Evolutionary conservation across 164 flowering plant genomes (phyloP).

Genomic region (Nelumbo lutea): DNA sequence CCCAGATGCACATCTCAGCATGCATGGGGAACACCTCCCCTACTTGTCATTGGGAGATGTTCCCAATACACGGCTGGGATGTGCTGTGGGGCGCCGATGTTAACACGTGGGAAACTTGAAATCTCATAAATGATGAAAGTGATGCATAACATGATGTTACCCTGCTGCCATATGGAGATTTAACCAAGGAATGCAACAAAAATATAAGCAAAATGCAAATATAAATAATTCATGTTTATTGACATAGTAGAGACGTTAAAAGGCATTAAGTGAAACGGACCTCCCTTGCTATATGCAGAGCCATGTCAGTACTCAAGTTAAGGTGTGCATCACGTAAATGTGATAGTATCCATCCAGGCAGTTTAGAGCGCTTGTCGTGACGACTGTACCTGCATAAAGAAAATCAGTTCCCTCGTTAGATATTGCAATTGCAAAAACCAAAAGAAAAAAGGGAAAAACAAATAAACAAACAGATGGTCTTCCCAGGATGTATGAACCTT

Average conservation of each 20-base stretch:
- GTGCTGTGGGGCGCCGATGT: no score
- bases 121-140: no score
- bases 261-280: constrained; percentile 26
- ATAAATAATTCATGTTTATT: background rate
- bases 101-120: no score
- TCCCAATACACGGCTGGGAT: no score
- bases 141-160: background rate
- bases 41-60: no score
- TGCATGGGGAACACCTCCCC: no score
- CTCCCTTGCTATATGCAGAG: constrained; percentile 91
- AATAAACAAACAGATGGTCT: background rate
- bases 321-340: constrained; percentile 90
- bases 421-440: background rate
- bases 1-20: no score
- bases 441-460: background rate
- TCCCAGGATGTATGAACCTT: background rate
- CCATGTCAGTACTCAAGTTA: constrained; percentile 98
- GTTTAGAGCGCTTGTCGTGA: constrained; percentile 93
- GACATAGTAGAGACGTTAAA: background rate
- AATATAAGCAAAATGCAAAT: background rate
- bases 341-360: constrained; percentile 94
- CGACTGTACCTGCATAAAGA: constrained; percentile 72
- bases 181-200: background rate
- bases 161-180: background rate
- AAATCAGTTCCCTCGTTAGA: background rate